A percentile compares a stretch with the other conserved stretches of the same genome.
Conservation (phyloP, 768 basidiomycete genomes). For the Boletales sp. region DNA sequence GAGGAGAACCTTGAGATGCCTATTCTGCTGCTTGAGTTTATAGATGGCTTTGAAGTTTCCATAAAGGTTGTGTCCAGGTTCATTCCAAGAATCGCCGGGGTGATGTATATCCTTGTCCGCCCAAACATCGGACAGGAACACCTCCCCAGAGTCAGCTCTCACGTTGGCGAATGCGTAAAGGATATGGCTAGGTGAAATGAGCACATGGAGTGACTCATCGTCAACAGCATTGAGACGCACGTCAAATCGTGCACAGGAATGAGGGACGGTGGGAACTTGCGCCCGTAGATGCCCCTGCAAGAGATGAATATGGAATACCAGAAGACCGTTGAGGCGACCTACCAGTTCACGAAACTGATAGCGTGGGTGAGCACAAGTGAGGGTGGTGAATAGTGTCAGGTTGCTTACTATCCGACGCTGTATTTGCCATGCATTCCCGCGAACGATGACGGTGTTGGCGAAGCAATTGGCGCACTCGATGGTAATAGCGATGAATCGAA, state of each 20-base stretch:
- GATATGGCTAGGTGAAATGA: constrained; percentile 57
- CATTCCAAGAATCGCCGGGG: constrained; percentile 93
- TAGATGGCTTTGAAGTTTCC: constrained; percentile 95
- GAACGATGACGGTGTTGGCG: constrained; percentile 15
- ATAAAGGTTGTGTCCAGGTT: constrained; percentile 84
- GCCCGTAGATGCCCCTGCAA: constrained; percentile 88
- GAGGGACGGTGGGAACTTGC: constrained; percentile 83
- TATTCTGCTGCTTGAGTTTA: constrained; percentile 80
- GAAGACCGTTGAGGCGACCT: constrained; percentile 6
- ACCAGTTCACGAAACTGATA: constrained; percentile 77
- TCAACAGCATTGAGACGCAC: constrained; percentile 39
- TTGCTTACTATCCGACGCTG: constrained; percentile 77
- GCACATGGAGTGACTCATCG: not conserved
- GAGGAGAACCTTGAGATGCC: constrained; percentile 76
- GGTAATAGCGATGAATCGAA: constrained; percentile 5
- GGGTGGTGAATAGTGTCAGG: not conserved
- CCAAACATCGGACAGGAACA: constrained; percentile 87
- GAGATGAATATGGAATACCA: constrained; percentile 4
- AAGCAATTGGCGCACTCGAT: constrained; percentile 3
- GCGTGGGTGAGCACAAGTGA: constrained; percentile 8
- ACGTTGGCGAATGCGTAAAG: constrained; percentile 94
- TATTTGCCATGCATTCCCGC: constrained; percentile 56
- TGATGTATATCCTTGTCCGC: constrained; percentile 98
- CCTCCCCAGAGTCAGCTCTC: constrained; percentile 78
- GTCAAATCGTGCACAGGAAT: constrained; percentile 87